These are phyloP conservation scores for Trichoderma pleuroti DNA, from an alignment of 2,329 filamentous ascomycete genomes.

Conservation along the genomic window DNA sequence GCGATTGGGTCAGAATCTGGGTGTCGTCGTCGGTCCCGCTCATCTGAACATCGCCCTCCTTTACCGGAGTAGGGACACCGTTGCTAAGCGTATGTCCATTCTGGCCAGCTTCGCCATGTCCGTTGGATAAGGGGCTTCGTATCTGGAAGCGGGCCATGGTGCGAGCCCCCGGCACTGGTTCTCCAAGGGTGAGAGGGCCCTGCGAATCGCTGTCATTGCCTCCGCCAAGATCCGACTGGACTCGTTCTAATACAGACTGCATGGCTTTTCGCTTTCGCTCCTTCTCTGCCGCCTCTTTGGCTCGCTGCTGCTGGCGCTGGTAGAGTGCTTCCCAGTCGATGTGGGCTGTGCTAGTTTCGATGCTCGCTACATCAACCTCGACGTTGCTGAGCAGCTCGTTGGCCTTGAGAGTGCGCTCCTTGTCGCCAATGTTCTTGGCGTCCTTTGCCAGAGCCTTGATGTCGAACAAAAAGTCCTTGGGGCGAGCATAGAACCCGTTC, in stretches of 20 bases:
- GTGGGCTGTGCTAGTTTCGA: conserved; percentile 64
- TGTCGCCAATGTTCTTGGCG: conserved; percentile 76
- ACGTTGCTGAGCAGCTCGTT: conserved; percentile 92
- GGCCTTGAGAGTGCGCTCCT: conserved; percentile 76
- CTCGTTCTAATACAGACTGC: conserved; percentile 51
- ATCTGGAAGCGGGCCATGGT: conserved; percentile 55
- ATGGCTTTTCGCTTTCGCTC: conserved; percentile 59
- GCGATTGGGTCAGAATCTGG: conserved; percentile 34
- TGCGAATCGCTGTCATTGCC: conserved; percentile 53
- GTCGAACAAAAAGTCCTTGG: conserved; percentile 84
- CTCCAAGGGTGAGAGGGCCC: conserved; percentile 60
- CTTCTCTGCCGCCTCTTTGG: conserved; percentile 56
- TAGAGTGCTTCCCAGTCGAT: conserved; percentile 82
- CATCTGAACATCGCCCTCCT: conserved; percentile 60
- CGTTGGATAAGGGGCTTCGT: conserved; percentile 58
- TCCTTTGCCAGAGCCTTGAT: conserved; percentile 83
- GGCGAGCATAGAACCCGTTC: conserved; percentile 92
- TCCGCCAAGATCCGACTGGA: conserved; percentile 47
- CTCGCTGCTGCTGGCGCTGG: conserved; percentile 64
- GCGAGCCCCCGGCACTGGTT: conserved; percentile 54
- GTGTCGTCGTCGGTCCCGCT: conserved; percentile 48
- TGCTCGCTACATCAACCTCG: conserved; percentile 81
- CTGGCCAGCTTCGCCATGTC: conserved; percentile 39
- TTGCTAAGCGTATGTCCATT: conserved; percentile 49
- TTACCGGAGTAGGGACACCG: conserved; percentile 50